phyloP scores from a whole-genome alignment of 2,329 filamentous ascomycete genomes.

The Ramichloridium luteum region DNA sequence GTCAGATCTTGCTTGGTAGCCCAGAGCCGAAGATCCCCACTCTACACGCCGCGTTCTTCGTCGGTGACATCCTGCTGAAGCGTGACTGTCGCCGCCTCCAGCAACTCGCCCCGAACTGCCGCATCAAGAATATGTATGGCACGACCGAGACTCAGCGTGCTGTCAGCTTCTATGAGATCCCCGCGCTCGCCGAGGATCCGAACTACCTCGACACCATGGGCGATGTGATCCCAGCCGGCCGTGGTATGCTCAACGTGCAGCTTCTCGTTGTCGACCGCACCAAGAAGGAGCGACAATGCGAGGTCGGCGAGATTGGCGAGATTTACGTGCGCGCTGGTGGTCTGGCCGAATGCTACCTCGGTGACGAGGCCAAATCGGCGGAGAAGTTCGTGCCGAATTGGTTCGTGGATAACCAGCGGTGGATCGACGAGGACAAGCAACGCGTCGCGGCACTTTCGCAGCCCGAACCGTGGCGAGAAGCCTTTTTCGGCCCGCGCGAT shows the following conservation, averaged over 20 bases:
- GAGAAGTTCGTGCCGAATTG: constrained; percentile 75
- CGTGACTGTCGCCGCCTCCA: constrained; percentile 69
- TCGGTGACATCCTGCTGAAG: constrained; percentile 80
- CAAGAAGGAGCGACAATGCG: constrained; percentile 57
- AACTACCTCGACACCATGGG: constrained; percentile 51
- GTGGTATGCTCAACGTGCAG: constrained; percentile 81
- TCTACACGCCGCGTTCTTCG: constrained; percentile 74
- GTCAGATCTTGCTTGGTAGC: constrained; percentile 80
- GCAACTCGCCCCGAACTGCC: constrained; percentile 58
- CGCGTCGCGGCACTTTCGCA: constrained; percentile 34
- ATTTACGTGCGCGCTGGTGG: constrained; percentile 73
- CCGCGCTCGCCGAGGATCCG: constrained; percentile 51
- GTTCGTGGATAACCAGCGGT: constrained; percentile 65
- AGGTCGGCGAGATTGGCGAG: constrained; percentile 71
- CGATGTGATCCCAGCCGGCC: constrained; percentile 71
- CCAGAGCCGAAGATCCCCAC: constrained; percentile 51
- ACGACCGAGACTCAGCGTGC: constrained; percentile 74
- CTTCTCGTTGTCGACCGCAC: constrained; percentile 67
- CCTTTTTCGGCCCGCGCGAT: constrained; percentile 72
- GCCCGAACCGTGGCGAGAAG: constrained; percentile 62
- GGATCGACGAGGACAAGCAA: constrained; percentile 52
- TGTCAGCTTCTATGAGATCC: constrained; percentile 73
- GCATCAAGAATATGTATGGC: constrained; percentile 77
- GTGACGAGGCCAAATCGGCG: constrained; percentile 49
- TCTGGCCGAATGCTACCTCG: constrained; percentile 69